Evolutionary conservation across 306 rosid species (phyloP).

Genomic region (Cercis canadensis): DNA sequence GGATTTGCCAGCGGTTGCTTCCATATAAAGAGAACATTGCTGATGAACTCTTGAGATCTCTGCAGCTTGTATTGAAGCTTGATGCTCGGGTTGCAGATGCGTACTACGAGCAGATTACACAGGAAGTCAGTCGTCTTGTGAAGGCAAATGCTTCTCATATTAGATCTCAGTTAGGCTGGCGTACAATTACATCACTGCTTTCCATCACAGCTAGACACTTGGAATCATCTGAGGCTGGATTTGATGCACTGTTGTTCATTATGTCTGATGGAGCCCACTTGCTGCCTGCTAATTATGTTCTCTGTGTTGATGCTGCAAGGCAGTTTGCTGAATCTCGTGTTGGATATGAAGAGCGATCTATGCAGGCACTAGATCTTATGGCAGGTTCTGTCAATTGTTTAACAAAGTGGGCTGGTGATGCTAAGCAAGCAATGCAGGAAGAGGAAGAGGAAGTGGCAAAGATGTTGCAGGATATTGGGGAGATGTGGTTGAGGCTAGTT

Average conservation of each 20-base stretch:
- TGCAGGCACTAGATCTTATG: slow-evolving; percentile 83
- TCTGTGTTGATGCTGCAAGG: slow-evolving; percentile 83
- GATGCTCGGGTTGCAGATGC: slow-evolving; percentile 98
- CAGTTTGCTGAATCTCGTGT: slow-evolving; percentile 98
- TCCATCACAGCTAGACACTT: slow-evolving; percentile 90
- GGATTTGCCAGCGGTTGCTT: slow-evolving; percentile 92
- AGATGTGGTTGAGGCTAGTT: slow-evolving; percentile 92
- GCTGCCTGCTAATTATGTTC: slow-evolving; percentile 81
- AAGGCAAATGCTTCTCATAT: slow-evolving; percentile 95
- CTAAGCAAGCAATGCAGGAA: slow-evolving; percentile 64
- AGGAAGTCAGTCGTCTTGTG: slow-evolving; percentile 89
- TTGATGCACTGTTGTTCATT: slow-evolving; percentile 78
- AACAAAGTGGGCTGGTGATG: slow-evolving; percentile 71
- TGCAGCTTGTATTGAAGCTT: slow-evolving; percentile 94
- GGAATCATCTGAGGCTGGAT: slow-evolving; percentile 92
- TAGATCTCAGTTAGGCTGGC: slow-evolving; percentile 91
- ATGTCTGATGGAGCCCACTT: slow-evolving; percentile 91
- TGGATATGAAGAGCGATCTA: slow-evolving; percentile 88
- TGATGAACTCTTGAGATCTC: slow-evolving; percentile 88
- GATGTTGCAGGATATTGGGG: slow-evolving; percentile 82
- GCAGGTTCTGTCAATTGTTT: slow-evolving; percentile 80
- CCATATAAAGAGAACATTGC: slow-evolving; percentile 97
- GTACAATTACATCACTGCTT: slow-evolving; percentile 83
- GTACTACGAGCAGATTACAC: slow-evolving; percentile 91
- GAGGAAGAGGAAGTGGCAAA: slow-evolving; percentile 74